Conservation (phyloP, 306 rosid genomes). For the Abrus pulchellus region DNA sequence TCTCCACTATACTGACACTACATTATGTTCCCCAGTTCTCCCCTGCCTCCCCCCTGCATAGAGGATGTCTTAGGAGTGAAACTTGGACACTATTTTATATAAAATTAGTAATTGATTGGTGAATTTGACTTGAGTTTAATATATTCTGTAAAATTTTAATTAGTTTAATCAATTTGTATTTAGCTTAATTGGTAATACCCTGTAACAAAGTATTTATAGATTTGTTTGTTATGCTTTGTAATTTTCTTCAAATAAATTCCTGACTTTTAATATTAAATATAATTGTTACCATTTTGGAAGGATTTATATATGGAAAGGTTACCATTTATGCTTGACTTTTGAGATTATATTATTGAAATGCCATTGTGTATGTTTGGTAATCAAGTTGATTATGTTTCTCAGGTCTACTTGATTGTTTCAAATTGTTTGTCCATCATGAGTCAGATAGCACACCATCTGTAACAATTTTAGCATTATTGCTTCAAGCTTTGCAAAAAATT, state of each 20-base stretch:
- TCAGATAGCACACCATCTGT: slow-evolving; percentile 72
- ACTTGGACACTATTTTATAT: not conserved
- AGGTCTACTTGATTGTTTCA: slow-evolving; percentile 73
- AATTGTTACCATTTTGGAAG: not conserved
- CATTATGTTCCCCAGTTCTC: not conserved
- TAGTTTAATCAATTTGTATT: slow-evolving; percentile 17
- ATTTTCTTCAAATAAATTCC: not conserved
- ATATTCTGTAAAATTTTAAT: not conserved
- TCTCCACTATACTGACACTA: slow-evolving; percentile 31
- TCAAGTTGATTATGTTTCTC: slow-evolving; percentile 52
- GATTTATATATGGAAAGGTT: not conserved
- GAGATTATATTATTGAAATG: slow-evolving; percentile 27
- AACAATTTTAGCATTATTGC: slow-evolving; percentile 70
- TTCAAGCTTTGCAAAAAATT: slow-evolving; percentile 78
- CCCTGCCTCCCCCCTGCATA: not conserved
- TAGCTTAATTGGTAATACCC: slow-evolving; percentile 21
- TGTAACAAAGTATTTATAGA: not conserved
- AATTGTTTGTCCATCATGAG: slow-evolving; percentile 55
- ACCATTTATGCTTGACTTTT: not conserved
- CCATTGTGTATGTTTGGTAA: slow-evolving; percentile 37
- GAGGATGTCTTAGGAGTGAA: not conserved
- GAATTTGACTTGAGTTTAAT: slow-evolving; percentile 28
- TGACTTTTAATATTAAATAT: slow-evolving; percentile 1
- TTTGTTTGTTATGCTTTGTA: not conserved
- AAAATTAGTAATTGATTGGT: slow-evolving; percentile 29